A percentile compares a stretch with the other conserved stretches of the same genome.
Conservation (phyloP, 2,329 filamentous ascomycete species). For the Colletotrichum gloeosporioides region DNA sequence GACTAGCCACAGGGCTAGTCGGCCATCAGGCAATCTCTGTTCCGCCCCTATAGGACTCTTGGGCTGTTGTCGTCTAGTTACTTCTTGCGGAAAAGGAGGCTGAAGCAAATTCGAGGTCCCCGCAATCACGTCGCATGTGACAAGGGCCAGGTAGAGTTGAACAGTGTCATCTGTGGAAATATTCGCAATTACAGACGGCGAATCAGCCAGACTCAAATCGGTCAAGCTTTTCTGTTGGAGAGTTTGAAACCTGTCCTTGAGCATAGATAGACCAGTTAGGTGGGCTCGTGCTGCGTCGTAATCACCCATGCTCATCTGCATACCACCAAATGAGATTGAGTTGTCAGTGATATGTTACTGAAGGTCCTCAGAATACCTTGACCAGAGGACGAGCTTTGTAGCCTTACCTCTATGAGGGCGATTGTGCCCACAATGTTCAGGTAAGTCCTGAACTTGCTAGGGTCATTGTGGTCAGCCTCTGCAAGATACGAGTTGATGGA, state of each 20-base stretch:
- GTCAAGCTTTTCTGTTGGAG: not conserved
- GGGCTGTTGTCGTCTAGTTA: not conserved
- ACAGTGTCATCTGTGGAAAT: not conserved
- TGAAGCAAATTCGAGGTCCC: not conserved
- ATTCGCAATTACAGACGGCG: not conserved
- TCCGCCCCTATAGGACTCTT: not conserved
- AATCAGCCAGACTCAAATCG: not conserved
- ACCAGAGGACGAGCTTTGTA: not conserved
- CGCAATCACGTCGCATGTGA: not conserved
- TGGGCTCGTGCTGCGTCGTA: not conserved
- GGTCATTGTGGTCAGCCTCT: not conserved
- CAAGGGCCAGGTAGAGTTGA: not conserved
- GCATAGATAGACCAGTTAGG: not conserved
- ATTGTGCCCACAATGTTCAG: not conserved
- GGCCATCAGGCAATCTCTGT: not conserved
- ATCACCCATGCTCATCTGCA: not conserved
- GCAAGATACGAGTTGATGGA: not conserved
- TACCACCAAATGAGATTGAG: not conserved
- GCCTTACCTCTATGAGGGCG: not conserved
- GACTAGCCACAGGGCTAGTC: not conserved
- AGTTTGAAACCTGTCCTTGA: not conserved
- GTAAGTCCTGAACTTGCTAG: not conserved
- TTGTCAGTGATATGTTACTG: not conserved
- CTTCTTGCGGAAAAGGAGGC: not conserved
- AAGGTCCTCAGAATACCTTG: not conserved